Percentiles rank a stretch among this genome's conserved stretches.
Conservation (phyloP, 2,329 filamentous ascomycete species). For the Exophiala sp. region DNA sequence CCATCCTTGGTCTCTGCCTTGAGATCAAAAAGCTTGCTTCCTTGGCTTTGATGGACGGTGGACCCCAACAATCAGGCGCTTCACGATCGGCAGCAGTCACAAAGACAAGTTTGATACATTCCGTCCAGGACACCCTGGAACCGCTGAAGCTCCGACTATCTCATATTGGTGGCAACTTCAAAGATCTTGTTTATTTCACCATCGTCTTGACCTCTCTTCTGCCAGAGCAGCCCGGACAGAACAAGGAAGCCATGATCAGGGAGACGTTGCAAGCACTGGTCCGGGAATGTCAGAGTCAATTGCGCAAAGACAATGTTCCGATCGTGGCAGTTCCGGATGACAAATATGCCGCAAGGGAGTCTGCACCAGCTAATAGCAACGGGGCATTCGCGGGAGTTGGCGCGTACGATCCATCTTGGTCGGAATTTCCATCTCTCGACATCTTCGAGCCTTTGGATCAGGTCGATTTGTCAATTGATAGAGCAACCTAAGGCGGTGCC, state of each 20-base stretch:
- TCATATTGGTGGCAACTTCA: conserved; percentile 20
- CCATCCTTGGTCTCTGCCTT: conserved; percentile 22
- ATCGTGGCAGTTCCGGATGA: neutral
- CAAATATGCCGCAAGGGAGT: neutral
- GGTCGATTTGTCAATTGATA: neutral
- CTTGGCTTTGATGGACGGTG: neutral
- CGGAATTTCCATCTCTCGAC: conserved; percentile 12
- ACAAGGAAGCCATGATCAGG: conserved; percentile 8
- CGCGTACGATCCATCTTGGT: conserved; percentile 14
- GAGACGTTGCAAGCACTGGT: conserved; percentile 9
- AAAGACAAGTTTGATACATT: conserved; percentile 16
- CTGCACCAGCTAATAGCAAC: neutral
- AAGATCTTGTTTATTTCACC: conserved; percentile 25
- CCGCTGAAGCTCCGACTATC: conserved; percentile 23
- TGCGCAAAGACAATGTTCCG: conserved; percentile 6
- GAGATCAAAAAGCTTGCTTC: conserved; percentile 20
- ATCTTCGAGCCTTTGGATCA: conserved; percentile 2
- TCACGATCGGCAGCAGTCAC: conserved; percentile 9
- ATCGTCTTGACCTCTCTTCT: conserved; percentile 21
- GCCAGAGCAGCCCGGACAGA: neutral
- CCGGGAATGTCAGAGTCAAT: conserved; percentile 10
- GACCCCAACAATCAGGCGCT: neutral
- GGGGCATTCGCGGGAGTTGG: neutral
- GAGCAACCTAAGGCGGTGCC: no score
- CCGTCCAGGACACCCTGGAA: conserved; percentile 21